Conservation (phyloP, 257 asterid species). For the Ligustrum vulgare region DNA sequence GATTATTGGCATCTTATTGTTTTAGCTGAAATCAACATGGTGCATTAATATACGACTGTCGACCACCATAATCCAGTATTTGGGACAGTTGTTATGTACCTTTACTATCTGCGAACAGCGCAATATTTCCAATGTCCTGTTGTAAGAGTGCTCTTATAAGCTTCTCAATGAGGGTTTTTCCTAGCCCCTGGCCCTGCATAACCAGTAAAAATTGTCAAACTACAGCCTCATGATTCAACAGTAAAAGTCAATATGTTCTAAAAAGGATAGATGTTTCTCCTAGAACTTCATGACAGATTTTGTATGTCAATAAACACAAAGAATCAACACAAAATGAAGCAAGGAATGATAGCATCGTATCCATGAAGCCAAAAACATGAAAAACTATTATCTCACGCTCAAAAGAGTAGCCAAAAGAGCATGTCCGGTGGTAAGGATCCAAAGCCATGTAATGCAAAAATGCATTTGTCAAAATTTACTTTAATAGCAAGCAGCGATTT, state of each 20-base stretch:
- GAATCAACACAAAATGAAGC: not conserved
- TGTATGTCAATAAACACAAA: not conserved
- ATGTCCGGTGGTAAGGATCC: not conserved
- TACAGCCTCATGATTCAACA: not conserved
- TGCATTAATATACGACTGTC: not conserved
- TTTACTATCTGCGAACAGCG: slow-evolving; percentile 90
- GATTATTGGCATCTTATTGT: not conserved
- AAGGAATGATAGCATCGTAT: slow-evolving; percentile 5
- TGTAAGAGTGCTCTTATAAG: slow-evolving; percentile 77
- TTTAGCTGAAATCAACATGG: no score
- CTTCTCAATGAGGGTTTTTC: slow-evolving; percentile 87
- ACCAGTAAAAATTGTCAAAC: slow-evolving; percentile 22
- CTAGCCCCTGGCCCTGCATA: slow-evolving; percentile 91
- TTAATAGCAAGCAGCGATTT: slow-evolving; percentile 5
- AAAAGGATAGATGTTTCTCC: not conserved
- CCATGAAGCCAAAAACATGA: not conserved
- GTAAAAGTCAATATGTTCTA: not conserved
- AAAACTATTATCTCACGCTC: not conserved
- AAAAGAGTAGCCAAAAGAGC: not conserved
- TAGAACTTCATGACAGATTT: not conserved
- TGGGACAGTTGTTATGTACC: slow-evolving; percentile 40
- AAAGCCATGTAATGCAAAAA: not conserved
- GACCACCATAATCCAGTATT: not conserved
- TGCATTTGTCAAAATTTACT: not conserved
- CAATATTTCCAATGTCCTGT: slow-evolving; percentile 87